Evolutionary conservation across 495 filamentous ascomycete species (phyloP).

Genomic region (Trypethelium eluteriae): DNA sequence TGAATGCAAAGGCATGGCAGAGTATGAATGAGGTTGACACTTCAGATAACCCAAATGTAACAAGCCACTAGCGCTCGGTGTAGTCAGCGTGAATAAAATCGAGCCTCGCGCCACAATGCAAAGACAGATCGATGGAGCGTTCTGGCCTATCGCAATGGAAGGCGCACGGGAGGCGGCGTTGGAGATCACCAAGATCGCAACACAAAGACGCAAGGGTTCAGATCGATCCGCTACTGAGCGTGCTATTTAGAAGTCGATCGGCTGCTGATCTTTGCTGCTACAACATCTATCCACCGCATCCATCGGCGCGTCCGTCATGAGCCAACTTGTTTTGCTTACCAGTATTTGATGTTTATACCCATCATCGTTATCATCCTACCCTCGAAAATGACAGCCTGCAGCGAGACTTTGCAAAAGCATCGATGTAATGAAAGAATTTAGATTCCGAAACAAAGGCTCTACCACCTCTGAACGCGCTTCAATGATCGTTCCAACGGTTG

Average conservation of each 20-base stretch:
- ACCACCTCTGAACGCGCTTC: no score
- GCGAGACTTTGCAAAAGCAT: no score
- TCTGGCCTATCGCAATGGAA: conserved; percentile 3
- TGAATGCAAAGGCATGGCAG: background rate
- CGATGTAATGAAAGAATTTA: no score
- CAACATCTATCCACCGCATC: background rate
- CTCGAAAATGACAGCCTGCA: no score
- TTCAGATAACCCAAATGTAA: background rate
- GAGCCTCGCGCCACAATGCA: background rate
- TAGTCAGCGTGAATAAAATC: background rate
- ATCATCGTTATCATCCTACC: no score
- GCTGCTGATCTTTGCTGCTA: background rate
- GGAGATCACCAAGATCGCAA: conserved; percentile 6
- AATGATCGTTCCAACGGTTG: no score
- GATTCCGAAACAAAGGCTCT: no score
- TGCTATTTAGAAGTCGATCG: background rate
- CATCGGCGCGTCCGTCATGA: no score
- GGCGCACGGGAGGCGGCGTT: background rate
- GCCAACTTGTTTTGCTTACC: no score
- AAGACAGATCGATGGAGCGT: background rate
- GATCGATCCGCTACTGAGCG: conserved; percentile 1
- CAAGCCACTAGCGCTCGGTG: background rate
- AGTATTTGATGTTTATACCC: no score
- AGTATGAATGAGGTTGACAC: background rate
- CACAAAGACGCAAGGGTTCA: background rate